These are phyloP conservation scores for Amborella trichopoda DNA, from an alignment of 164 flowering plant genomes.

Conservation along the genomic window DNA sequence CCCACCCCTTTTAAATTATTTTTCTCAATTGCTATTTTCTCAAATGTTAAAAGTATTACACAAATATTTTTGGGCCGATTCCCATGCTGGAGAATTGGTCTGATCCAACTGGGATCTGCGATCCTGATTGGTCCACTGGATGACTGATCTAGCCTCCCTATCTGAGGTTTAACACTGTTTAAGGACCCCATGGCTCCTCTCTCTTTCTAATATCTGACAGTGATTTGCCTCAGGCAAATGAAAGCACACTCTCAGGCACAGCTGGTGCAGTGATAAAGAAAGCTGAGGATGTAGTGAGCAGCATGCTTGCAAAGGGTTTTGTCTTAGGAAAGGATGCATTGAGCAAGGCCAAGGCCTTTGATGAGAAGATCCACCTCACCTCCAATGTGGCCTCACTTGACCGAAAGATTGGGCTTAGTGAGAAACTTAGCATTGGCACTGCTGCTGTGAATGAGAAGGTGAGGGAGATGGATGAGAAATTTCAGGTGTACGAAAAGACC, in stretches of 20 bases:
- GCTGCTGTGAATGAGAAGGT: slow-evolving; percentile 52
- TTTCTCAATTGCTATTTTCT: no score
- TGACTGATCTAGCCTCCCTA: no score
- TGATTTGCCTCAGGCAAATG: background rate
- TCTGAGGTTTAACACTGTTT: no score
- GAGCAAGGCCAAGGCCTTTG: slow-evolving; percentile 56
- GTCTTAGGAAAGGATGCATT: slow-evolving; percentile 76
- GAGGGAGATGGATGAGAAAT: slow-evolving; percentile 51
- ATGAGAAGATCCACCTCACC: slow-evolving; percentile 43
- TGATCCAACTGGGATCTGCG: no score
- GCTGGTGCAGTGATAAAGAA: slow-evolving; percentile 30
- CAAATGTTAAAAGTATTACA: no score
- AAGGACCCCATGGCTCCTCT: no score
- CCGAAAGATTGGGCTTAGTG: slow-evolving; percentile 45
- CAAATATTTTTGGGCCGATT: no score
- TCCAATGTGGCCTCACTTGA: slow-evolving; percentile 56
- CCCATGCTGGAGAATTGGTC: no score
- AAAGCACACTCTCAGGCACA: background rate
- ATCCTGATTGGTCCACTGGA: no score
- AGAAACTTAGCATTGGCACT: slow-evolving; percentile 45
- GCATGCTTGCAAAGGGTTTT: slow-evolving; percentile 77
- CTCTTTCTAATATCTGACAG: no score
- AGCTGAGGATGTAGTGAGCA: slow-evolving; percentile 73
- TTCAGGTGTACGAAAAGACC: slow-evolving; percentile 53
- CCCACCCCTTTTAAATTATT: no score